These are phyloP conservation scores for Fusarium devonianum DNA, from an alignment of 2,329 filamentous ascomycete species.

Conservation along the genomic window DNA sequence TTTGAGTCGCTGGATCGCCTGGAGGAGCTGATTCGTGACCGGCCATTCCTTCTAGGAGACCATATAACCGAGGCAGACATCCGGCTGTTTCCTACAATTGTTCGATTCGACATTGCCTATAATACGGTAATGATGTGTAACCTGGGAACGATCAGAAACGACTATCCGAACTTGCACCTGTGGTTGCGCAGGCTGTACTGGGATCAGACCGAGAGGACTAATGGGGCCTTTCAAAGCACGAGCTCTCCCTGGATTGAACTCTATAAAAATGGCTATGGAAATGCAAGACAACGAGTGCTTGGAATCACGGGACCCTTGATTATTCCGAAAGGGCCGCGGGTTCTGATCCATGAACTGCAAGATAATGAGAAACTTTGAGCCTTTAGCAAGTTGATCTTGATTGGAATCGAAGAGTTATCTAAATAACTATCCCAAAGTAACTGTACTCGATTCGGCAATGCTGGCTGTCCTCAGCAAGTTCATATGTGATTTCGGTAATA, in stretches of 20 bases:
- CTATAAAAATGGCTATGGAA: conserved; percentile 44
- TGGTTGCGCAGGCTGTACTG: conserved; percentile 77
- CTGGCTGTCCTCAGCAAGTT: too few relatives aligned
- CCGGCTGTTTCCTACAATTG: conserved; percentile 70
- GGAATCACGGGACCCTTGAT: conserved; percentile 41
- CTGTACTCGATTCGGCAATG: too few relatives aligned
- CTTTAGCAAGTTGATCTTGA: too few relatives aligned
- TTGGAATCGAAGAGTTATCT: too few relatives aligned
- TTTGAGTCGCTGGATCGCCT: conserved; percentile 71
- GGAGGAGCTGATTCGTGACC: conserved; percentile 61
- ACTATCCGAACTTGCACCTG: conserved; percentile 70
- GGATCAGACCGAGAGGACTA: conserved; percentile 55
- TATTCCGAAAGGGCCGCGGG: conserved; percentile 38
- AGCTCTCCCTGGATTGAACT: conserved; percentile 62
- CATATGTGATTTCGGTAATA: too few relatives aligned
- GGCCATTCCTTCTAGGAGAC: conserved; percentile 69
- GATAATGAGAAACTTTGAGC: background rate
- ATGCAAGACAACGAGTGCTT: conserved; percentile 36
- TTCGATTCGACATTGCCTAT: conserved; percentile 74
- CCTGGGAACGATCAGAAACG: conserved; percentile 66
- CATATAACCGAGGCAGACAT: conserved; percentile 74
- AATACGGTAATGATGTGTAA: conserved; percentile 72
- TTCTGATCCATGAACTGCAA: conserved; percentile 24
- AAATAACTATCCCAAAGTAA: too few relatives aligned
- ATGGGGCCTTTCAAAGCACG: conserved; percentile 71